Base-by-base conservation (phyloP, 2,329 filamentous ascomycete genomes). In the Thielaviopsis punctulata region DNA sequence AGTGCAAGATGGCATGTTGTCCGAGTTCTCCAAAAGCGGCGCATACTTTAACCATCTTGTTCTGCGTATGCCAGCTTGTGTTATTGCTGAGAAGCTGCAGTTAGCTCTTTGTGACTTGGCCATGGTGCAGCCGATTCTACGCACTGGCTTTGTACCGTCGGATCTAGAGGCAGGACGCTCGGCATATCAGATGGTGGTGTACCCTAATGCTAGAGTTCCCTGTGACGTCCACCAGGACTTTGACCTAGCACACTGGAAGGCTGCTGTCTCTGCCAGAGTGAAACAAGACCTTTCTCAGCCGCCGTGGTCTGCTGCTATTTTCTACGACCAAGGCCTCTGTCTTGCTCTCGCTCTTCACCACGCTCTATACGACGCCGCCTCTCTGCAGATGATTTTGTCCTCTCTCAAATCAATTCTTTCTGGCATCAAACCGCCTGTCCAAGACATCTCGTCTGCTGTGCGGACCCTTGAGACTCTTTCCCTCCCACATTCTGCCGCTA, bases 301-400 rank as follows among this genome's bases (percentile, higher is more conserved):
- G 0, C 76, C 78, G 0, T 93, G 86, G 86, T 67, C 67, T 12
- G 63, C 86, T 19, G 66, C 68, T 0, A 47, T 87, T 1, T 61
- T 72, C 0, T 57, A 68, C 2, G 45, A 56, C 0, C 52, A 60
- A 0, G 48, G 56, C 0, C 45, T 50, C 4, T 59, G 48, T 2
- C 70, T 75, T 64, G 66, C 73, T 46, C 56, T 79, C 3, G 62
- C 69, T 1, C 71, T 87, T 2, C 83, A 93, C 57, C 89, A 95
- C 65, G 84, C 85, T 0, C 68, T 95, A 0, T 95, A 93, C 58
- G 89, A 95, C 66, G 89, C 87, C 0, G 72, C 78, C 41, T 88
- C 86, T 8, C 67, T 95, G 10, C 69, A 76, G 3, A 60, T 70
- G 0, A 72, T 95, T 1, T 65, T 95, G 1, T 60, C 68, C 0